Evolutionary conservation across 352 stramenopile genomes (phyloP).

Genomic region (Pythium angustatum): DNA sequence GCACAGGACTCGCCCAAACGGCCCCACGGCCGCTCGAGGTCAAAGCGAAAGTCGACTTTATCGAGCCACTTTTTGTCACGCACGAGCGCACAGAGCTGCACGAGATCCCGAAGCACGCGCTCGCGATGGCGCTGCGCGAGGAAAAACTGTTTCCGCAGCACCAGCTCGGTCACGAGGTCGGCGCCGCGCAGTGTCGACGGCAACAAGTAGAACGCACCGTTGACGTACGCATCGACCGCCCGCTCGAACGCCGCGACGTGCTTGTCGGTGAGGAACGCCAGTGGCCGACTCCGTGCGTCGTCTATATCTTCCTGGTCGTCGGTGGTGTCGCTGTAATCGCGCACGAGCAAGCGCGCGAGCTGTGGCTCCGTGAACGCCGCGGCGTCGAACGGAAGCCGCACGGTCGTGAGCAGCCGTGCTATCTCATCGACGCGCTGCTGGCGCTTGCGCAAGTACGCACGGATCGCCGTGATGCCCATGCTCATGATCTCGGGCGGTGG

Average conservation of each 20-base stretch:
- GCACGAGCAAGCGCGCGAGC: conserved; percentile 35
- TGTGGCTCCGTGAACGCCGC: conserved; percentile 47
- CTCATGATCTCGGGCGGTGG: conserved; percentile 66
- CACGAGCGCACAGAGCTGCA: conserved; percentile 55
- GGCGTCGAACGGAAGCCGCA: conserved; percentile 39
- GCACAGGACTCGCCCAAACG: conserved; percentile 45
- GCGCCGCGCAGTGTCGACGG: conserved; percentile 42
- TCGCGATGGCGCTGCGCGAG: conserved; percentile 54
- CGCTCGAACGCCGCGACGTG: conserved; percentile 55
- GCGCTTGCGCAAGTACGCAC: conserved; percentile 58
- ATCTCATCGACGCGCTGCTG: conserved; percentile 60
- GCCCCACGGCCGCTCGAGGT: conserved; percentile 67
- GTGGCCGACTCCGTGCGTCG: too few relatives aligned
- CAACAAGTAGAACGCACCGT: conserved; percentile 67
- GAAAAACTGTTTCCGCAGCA: conserved; percentile 55
- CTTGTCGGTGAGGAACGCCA: conserved; percentile 53
- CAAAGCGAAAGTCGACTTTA: conserved; percentile 74
- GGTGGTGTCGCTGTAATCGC: not conserved
- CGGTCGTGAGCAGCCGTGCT: conserved; percentile 35
- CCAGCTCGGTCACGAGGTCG: conserved; percentile 55
- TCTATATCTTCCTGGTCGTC: not conserved
- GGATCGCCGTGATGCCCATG: conserved; percentile 51
- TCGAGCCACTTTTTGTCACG: conserved; percentile 69
- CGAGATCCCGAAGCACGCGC: conserved; percentile 50
- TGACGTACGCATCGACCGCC: conserved; percentile 62